Evolutionary conservation across 352 stramenopile genomes (phyloP).

Genomic region (Plasmopara viticola): DNA sequence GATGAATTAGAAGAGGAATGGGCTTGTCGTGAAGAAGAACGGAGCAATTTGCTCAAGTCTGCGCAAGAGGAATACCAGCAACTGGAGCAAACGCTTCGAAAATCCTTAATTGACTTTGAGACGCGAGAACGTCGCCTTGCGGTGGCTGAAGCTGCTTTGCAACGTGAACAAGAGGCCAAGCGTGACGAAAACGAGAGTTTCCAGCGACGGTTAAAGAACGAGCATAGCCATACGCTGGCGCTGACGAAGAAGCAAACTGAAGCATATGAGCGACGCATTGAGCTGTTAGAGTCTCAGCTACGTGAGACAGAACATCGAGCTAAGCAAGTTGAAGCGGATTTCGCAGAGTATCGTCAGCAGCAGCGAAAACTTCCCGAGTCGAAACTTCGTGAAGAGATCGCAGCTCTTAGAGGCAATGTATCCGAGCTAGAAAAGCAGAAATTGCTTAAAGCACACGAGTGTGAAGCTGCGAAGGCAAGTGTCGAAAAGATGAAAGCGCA

Average conservation of each 20-base stretch:
- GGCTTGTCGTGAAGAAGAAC: conserved; percentile 69
- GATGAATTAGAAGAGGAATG: conserved; percentile 73
- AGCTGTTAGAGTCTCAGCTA: conserved; percentile 38
- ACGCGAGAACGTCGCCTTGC: conserved; percentile 50
- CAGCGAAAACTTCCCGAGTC: conserved; percentile 70
- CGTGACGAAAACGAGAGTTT: conserved; percentile 53
- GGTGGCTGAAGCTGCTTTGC: conserved; percentile 39
- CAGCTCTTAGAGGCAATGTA: conserved; percentile 44
- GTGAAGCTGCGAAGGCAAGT: conserved; percentile 32
- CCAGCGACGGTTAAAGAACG: conserved; percentile 49
- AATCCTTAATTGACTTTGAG: conserved; percentile 52
- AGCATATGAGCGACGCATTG: conserved; percentile 37
- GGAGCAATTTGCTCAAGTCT: conserved; percentile 39
- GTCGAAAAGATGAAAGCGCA: conserved; percentile 41
- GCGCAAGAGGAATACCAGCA: conserved; percentile 65
- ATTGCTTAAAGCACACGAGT: conserved; percentile 28
- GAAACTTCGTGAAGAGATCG: conserved; percentile 65
- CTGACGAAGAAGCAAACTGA: conserved; percentile 56
- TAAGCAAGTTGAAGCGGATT: conserved; percentile 59
- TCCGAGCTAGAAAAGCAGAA: conserved; percentile 62
- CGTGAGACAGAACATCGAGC: conserved; percentile 36
- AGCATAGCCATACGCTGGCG: conserved; percentile 46
- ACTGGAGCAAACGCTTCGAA: conserved; percentile 52
- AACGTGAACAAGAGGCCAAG: conserved; percentile 50
- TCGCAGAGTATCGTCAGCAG: conserved; percentile 60